Evolutionary conservation across 2,329 filamentous ascomycete genomes (phyloP).

Genomic region (Exophiala sideris): DNA sequence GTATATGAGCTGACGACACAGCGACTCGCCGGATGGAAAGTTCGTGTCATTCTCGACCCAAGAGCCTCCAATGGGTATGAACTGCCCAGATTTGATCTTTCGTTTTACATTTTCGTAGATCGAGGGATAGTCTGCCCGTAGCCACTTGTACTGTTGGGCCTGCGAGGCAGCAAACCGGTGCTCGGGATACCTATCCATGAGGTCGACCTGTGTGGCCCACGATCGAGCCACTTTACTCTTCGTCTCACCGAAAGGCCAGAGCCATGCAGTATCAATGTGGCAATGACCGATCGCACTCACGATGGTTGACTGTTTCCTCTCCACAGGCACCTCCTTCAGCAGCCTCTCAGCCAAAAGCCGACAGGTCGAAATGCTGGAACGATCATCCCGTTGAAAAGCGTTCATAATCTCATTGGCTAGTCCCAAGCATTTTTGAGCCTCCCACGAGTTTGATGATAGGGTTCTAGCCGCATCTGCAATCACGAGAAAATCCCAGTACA

Average conservation of each 20-base stretch:
- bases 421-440: slow-evolving; percentile 79
- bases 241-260: slow-evolving; percentile 97
- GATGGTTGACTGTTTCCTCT: slow-evolving; percentile 67
- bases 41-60: slow-evolving; percentile 99
- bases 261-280: slow-evolving; percentile 96
- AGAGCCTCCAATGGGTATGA: slow-evolving; percentile 91
- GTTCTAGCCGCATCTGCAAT: slow-evolving; percentile 86
- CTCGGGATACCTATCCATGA: slow-evolving; percentile 93
- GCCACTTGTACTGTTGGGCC: slow-evolving; percentile 96
- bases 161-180: slow-evolving; percentile 88
- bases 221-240: slow-evolving; percentile 93
- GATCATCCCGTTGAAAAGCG: slow-evolving; percentile 73
- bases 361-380: slow-evolving; percentile 69
- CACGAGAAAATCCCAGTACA: slow-evolving; percentile 93
- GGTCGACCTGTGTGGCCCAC: slow-evolving; percentile 92
- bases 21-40: slow-evolving; percentile 87
- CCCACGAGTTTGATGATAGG: slow-evolving; percentile 81
- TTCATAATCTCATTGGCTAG: slow-evolving; percentile 86
- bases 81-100: slow-evolving; percentile 83
- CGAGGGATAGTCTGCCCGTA: slow-evolving; percentile 81
- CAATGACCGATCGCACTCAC: slow-evolving; percentile 91
- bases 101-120: slow-evolving; percentile 85
- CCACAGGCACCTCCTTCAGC: slow-evolving; percentile 83
- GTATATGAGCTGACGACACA: slow-evolving; percentile 90
- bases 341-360: slow-evolving; percentile 75